Evolutionary conservation across 202 grass and related monocot species (phyloP), one percentile per base, ranked within the genome.

Genomic region (Zoysia matrella): DNA sequence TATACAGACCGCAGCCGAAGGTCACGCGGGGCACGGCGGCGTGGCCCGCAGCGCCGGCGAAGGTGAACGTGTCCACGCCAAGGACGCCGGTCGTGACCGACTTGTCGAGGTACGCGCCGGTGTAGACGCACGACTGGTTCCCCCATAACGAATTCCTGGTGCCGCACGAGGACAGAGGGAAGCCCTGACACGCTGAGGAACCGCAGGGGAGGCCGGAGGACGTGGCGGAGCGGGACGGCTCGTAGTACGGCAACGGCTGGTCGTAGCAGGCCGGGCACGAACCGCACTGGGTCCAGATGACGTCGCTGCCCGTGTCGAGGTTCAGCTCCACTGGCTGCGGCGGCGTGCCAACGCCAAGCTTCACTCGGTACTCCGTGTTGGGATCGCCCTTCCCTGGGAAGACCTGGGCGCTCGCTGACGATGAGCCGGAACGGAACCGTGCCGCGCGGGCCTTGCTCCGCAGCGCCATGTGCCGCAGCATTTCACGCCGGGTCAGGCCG

Each of bases 271-370:
- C 16, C 7, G 43, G 9, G 80, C 87, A 95, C 11, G 85, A 70
- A 36, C 0, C 30, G 72, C 92, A 92, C 67, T 90, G 92, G 44
- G 87, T 90, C 93, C 90, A 95, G 36, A 72, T 47, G 44, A 95
- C 79, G 76, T 88, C 85, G 68, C 93, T 90, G n/a, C 93, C 90
- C 0, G 87, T 95, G 80, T 92, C 87, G 1, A 95, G 76, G 5
- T 47, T 84, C 74, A 75, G 67, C 11, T 86, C 72, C 71, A 88
- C 86, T 1, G 75, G 67, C 40, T 70, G 87, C 12, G 85, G 64
- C 56, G 89, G 89, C 69, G 82, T 92, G 80, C 90, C 85, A 48
- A 95, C 62, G 73, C 61, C 82, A 1, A 92, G 6, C 79, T 80
- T 67, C 75, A 92, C 67, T 42, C 86, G 72, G 87, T 89, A 95